Percentiles rank a stretch among this genome's conserved stretches.
Conservation (phyloP, 2,329 filamentous ascomycete species). For the Pseudogymnoascus sp. region DNA sequence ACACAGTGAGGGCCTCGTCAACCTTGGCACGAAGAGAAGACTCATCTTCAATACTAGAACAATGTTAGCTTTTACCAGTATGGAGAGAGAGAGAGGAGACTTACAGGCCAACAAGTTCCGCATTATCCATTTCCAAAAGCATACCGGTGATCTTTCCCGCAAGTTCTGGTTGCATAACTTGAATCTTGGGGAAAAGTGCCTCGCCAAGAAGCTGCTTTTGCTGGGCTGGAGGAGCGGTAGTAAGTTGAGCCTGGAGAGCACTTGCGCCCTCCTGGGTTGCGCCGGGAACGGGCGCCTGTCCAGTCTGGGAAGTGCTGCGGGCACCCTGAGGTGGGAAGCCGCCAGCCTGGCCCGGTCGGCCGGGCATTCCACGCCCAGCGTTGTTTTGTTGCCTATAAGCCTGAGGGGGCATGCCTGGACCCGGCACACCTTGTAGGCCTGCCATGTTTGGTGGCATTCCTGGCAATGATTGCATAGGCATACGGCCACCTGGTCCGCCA, state of each 20-base stretch:
- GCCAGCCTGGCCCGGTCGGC: conserved; percentile 29
- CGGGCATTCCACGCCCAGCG: conserved; percentile 31
- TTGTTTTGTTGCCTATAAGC: conserved; percentile 37
- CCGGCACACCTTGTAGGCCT: conserved; percentile 43
- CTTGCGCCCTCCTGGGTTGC: conserved; percentile 27
- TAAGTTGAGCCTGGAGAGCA: conserved; percentile 50
- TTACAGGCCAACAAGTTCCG: conserved; percentile 90
- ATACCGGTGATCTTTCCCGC: conserved; percentile 99
- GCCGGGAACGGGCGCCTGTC: conserved; percentile 21
- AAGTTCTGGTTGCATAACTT: conserved; percentile 85
- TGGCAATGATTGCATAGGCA: conserved; percentile 56
- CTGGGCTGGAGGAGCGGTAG: conserved; percentile 53
- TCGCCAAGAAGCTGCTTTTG: conserved; percentile 99
- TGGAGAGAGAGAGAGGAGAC: conserved; percentile 35
- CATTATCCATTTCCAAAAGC: conserved; percentile 98
- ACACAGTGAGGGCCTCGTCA: conserved; percentile 91
- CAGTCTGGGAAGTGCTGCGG: conserved; percentile 30
- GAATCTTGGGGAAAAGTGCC: conserved; percentile 97
- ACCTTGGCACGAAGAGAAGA: conserved; percentile 88
- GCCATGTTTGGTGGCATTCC: conserved; percentile 68
- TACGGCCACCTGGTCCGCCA: conserved; percentile 44
- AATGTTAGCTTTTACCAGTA: conserved; percentile 24
- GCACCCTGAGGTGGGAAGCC: conserved; percentile 31
- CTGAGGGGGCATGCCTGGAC: conserved; percentile 40
- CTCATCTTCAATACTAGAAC: conserved; percentile 75